phyloP scores from a whole-genome alignment of 768 basidiomycete species.

The Pisolithus marmoratus region DNA sequence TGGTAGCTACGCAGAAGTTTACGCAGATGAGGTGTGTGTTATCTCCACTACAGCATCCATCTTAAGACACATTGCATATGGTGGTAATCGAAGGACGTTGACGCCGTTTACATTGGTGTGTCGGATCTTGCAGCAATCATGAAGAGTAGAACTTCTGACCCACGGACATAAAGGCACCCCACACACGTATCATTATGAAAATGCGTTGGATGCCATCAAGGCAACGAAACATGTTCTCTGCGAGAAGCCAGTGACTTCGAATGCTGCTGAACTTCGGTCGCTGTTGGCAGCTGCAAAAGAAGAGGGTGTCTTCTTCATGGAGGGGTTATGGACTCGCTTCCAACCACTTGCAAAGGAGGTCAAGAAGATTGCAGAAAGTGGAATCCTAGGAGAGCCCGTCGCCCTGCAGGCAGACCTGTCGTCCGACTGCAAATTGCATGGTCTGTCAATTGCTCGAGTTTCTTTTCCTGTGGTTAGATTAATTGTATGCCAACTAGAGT shows the following conservation, averaged over 20 bases:
- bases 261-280: slow-evolving; percentile 67
- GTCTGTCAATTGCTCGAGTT: slow-evolving; percentile 30
- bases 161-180: slow-evolving; percentile 56
- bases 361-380: slow-evolving; percentile 56
- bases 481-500: slow-evolving; percentile 34
- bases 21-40: slow-evolving; percentile 53
- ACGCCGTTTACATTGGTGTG: slow-evolving; percentile 68
- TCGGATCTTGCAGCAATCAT: not conserved
- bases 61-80: not conserved
- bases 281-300: slow-evolving; percentile 72
- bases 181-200: slow-evolving; percentile 77
- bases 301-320: slow-evolving; percentile 84
- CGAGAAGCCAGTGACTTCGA: slow-evolving; percentile 84
- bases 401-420: slow-evolving; percentile 74
- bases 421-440: slow-evolving; percentile 57
- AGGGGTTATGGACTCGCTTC: slow-evolving; percentile 86
- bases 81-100: slow-evolving; percentile 46
- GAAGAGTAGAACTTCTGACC: slow-evolving; percentile 1
- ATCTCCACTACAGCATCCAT: slow-evolving; percentile 2
- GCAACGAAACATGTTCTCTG: slow-evolving; percentile 83
- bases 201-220: slow-evolving; percentile 68
- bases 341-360: slow-evolving; percentile 63
- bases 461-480: not conserved
- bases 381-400: slow-evolving; percentile 59
- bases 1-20: slow-evolving; percentile 71